These are phyloP conservation scores for Colletotrichum phormii DNA, from an alignment of 2,329 filamentous ascomycete genomes.

Conservation along the genomic window DNA sequence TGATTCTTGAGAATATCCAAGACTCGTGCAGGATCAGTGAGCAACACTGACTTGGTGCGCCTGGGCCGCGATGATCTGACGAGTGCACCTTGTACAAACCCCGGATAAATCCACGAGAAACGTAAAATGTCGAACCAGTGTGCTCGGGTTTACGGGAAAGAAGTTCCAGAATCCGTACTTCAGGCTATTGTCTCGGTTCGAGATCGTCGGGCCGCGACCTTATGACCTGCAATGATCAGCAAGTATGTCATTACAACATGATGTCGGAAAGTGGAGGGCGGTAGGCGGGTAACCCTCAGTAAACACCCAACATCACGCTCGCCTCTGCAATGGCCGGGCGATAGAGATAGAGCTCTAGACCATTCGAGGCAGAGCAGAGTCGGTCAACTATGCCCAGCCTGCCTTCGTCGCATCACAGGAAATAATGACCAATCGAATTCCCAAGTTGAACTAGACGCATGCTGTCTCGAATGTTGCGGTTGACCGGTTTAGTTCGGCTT, in stretches of 20 bases:
- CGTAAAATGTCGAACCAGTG: background rate
- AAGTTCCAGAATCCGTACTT: background rate
- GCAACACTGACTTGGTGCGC: background rate
- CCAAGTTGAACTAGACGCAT: slow-evolving; percentile 9
- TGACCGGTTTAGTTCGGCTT: slow-evolving; percentile 13
- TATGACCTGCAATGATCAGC: background rate
- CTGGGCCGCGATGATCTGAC: background rate
- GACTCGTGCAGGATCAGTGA: background rate
- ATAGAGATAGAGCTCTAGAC: background rate
- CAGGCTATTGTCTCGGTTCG: no score
- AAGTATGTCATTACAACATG: background rate
- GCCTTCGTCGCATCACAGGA: background rate
- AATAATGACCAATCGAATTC: slow-evolving; percentile 12
- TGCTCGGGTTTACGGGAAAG: background rate
- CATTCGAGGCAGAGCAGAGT: background rate
- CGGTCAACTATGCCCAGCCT: background rate
- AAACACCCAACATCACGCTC: background rate
- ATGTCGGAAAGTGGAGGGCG: background rate
- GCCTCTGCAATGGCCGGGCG: background rate
- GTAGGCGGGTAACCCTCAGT: background rate
- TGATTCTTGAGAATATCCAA: slow-evolving; percentile 4
- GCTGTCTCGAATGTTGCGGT: background rate
- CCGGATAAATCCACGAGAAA: background rate
- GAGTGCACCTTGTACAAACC: background rate
- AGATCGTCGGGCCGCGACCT: background rate